phyloP scores from a whole-genome alignment of 305 asterid genomes.

The Fraxinus platypoda region DNA sequence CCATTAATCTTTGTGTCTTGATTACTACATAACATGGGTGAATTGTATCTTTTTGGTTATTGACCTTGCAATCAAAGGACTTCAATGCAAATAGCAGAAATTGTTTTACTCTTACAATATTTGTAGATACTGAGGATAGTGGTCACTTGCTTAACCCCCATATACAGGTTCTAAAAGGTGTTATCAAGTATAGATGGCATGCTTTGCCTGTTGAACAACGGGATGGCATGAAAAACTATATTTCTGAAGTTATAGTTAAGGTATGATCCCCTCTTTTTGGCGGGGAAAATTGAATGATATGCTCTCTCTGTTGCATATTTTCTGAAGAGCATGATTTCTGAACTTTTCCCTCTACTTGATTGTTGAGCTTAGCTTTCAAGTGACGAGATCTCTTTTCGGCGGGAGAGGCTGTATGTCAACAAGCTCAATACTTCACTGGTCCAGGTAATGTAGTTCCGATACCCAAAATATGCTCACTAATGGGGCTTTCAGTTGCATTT shows the following conservation, averaged over 20 bases:
- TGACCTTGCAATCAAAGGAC: neutral
- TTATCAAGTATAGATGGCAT: slow-evolving; percentile 95
- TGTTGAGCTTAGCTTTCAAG: slow-evolving; percentile 67
- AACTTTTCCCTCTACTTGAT: slow-evolving; percentile 14
- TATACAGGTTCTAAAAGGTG: slow-evolving; percentile 89
- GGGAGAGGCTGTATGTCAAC: slow-evolving; percentile 82
- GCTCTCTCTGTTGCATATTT: neutral
- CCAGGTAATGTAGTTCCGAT: slow-evolving; percentile 57
- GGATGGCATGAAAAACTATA: slow-evolving; percentile 98
- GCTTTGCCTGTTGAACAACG: slow-evolving; percentile 91
- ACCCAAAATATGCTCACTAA: slow-evolving; percentile 6
- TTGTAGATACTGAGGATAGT: slow-evolving; percentile 20
- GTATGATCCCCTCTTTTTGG: slow-evolving; percentile 35
- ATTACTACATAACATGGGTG: neutral
- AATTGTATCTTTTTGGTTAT: neutral
- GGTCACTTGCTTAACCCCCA: slow-evolving; percentile 20
- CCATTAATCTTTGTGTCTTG: neutral
- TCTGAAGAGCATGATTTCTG: neutral
- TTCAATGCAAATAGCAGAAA: neutral
- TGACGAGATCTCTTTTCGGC: slow-evolving; percentile 79
- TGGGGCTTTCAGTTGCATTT: neutral
- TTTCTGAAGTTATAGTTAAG: slow-evolving; percentile 95
- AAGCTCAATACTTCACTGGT: slow-evolving; percentile 84
- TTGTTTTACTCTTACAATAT: neutral
- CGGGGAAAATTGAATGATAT: neutral